Base-by-base conservation (phyloP, 2,329 filamentous ascomycete species). In the Proliferodiscus dingleyae region DNA sequence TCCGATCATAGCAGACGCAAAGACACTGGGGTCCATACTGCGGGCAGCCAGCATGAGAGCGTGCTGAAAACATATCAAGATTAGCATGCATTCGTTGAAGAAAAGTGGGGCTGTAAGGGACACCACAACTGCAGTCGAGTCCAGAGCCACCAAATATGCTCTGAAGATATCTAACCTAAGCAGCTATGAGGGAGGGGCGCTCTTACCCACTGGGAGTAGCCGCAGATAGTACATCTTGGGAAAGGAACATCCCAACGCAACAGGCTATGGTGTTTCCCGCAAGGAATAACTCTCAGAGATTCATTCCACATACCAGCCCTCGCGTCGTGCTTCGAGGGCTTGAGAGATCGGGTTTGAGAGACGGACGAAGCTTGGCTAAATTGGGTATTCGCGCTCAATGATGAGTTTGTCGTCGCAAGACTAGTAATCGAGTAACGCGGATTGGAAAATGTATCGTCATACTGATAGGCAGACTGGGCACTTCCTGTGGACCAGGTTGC, bases 31-130 rank as follows among this genome's bases (percentile, higher is more conserved):
- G 18, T 50, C 43, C 18, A 55, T 48, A n/a, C 40, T 48, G 22
- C 47, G 37, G 37, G 52, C 54, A 23, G 53, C 36, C 3, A 58
- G 40, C 55, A 58, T 58, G 9, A 58, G 45, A 26, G 52, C 50
- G 26, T 55, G 54, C 47, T 26, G 11, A 6, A 26, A 11, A 26
- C 24, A 26, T 11, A 11, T 6, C 6, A 6, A 6, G 24, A 26
- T 26, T 26, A 26, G 24, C 24, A 11, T 26, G 6, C 24, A 26
- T 26, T 11, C 6, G 6, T 26, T 26, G 6, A 26, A 6, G 24
- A 6, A 11, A 26, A 26, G 24, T 6, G 11, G 11, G 11, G 24
- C 11, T 26, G 6, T 11, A 6, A 26, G 24, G 11, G 24, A 26
- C 24, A 26, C 6, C 6, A 11, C 24, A 26, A 11, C 6, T 6